A percentile compares a stretch with the other conserved stretches of the same genome.
phyloP scores from a whole-genome alignment of 225 moss, liverwort and hornwort species.

The Pleurozium schreberi region DNA sequence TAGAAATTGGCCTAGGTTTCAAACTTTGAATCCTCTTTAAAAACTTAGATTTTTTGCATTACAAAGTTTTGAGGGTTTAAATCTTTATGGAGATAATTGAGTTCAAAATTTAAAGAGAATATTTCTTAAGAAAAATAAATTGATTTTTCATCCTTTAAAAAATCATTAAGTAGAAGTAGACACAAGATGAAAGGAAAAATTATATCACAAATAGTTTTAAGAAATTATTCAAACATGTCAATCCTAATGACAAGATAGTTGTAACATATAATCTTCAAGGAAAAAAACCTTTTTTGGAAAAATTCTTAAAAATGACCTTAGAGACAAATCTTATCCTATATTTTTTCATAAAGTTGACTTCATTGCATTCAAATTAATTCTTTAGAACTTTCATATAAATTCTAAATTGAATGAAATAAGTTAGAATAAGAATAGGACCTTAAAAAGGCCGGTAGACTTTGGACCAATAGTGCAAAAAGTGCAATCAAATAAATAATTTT shows the following conservation, averaged over 20 bases:
- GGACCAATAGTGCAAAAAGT: too few relatives aligned
- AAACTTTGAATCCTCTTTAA: neutral
- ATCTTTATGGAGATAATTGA: too few relatives aligned
- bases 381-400: neutral
- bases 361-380: neutral
- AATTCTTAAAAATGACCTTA: neutral
- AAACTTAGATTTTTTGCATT: neutral
- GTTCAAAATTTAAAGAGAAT: too few relatives aligned
- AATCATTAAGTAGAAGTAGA: neutral
- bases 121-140: too few relatives aligned
- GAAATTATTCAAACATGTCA: neutral
- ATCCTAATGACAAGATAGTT: neutral
- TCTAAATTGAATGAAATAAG: neutral
- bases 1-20: too few relatives aligned
- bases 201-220: neutral
- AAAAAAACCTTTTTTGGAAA: fast-evolving
- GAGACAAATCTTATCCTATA: fast-evolving
- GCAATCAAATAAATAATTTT: too few relatives aligned
- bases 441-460: fast-evolving
- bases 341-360: neutral
- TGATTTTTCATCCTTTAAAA: neutral
- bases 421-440: too few relatives aligned
- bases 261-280: too few relatives aligned
- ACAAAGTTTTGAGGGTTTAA: fast-evolving
- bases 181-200: neutral